Evolutionary conservation across 176 grass and related monocot species (phyloP), one percentile per base, ranked within the genome.

Genomic region (Oryza meyeriana): DNA sequence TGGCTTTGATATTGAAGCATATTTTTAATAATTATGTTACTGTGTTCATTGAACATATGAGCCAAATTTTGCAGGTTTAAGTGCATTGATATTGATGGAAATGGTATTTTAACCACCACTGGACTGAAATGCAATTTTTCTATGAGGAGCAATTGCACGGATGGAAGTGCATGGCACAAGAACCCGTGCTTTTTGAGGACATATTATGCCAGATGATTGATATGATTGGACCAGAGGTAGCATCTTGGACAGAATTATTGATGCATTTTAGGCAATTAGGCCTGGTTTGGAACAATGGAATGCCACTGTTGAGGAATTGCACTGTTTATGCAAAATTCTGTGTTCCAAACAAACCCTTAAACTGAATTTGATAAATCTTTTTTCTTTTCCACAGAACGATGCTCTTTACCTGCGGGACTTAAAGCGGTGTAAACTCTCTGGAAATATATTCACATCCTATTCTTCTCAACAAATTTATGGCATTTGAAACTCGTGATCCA

Each of bases 61-160:
- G 73, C 74, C 69, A 42, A 33, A 29, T 58, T 80, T 92, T 79
- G 32, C 87, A 99, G 97, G 97, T 99, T 99, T 83, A 99, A 96
- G 80, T 99, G 97, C 84, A 92, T 99, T 81, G 97, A 99, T 87
- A 78, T 99, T 77, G 97, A 99, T 90, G 97, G 93, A 66, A 99
- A 99, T 91, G 97, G 91, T 29, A 90, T 99, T 74, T 85, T 99
- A 71, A 94, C 89, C 55, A 84, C 87, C 66, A 96, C 88, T 75
- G 97, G 96, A 96, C 88, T 75, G 97, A 99, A 70, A 96, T 99
- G 97, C 97, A 99, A 91, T 99, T 96, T 86, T 99, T 99, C 80
- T 99, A 99, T 18, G 97, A 99, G 80, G 97, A 99, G 87, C 97
- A 99, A 76, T 87, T 99, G 85, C 97, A 99, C 78, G 97, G 6